A percentile compares a stretch with the other conserved stretches of the same genome.
phyloP scores from a whole-genome alignment of 1,284 basidiomycete species.

The Ceratobasidium sp. region DNA sequence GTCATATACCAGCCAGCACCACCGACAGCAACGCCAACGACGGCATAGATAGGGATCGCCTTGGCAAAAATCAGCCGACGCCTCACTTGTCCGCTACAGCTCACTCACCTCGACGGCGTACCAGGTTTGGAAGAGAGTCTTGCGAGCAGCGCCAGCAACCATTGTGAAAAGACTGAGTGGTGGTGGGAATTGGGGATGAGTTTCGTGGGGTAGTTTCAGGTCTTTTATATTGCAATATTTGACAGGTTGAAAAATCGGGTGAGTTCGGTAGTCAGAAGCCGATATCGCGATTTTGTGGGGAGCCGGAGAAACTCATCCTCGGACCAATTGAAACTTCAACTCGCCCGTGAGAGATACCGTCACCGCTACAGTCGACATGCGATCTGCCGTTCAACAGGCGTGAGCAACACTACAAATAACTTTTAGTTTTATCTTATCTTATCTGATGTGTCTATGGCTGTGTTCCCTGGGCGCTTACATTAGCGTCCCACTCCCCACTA shows the following conservation, averaged over 20 bases:
- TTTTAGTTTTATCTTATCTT: not conserved
- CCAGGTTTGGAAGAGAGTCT: constrained; percentile 58
- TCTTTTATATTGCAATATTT: constrained; percentile 10
- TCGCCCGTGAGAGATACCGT: not conserved
- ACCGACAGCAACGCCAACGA: constrained; percentile 67
- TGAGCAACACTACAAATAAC: too few species aligned
- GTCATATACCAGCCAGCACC: constrained; percentile 62
- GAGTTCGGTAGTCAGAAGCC: constrained; percentile 7
- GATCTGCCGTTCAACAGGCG: not conserved
- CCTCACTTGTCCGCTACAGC: not conserved
- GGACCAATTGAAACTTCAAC: not conserved
- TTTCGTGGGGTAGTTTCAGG: constrained; percentile 4
- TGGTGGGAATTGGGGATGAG: constrained; percentile 4
- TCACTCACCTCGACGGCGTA: constrained; percentile 77
- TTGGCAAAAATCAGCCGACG: constrained; percentile 45
- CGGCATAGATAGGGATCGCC: constrained; percentile 79
- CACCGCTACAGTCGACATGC: not conserved
- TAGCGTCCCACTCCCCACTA: too few species aligned
- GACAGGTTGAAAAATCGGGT: constrained; percentile 14
- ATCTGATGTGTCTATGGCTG: too few species aligned
- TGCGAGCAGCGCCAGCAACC: constrained; percentile 37
- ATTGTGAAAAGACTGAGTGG: constrained; percentile 8
- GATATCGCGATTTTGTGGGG: not conserved
- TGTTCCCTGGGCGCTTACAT: too few species aligned
- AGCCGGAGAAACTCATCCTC: not conserved